Evolutionary conservation across 129 eudicot genomes (phyloP).

Genomic region (Tagetes patula): DNA sequence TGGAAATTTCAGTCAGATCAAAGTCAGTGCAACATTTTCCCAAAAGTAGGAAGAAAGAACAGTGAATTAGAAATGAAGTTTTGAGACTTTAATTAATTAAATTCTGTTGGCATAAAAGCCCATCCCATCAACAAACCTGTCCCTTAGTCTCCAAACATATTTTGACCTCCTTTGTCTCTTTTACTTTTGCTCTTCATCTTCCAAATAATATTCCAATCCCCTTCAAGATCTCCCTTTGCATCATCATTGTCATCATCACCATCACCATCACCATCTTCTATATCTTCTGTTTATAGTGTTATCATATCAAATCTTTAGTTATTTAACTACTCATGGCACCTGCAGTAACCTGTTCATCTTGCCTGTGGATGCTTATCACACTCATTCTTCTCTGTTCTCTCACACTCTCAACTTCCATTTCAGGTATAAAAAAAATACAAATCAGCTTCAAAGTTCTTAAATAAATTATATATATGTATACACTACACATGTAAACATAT

Average conservation of each 20-base stretch:
- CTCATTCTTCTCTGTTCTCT: constrained; percentile 42
- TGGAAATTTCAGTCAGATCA: constrained; percentile 22
- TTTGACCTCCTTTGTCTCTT: constrained; percentile 30
- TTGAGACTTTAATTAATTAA: constrained; percentile 33
- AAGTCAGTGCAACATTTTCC: constrained; percentile 48
- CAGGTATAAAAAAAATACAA: constrained; percentile 42
- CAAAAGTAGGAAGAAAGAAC: constrained; percentile 43
- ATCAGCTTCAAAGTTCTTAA: not conserved
- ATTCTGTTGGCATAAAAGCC: constrained; percentile 36
- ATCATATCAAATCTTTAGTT: constrained; percentile 21
- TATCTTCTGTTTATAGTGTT: constrained; percentile 34
- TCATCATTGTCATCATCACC: constrained; percentile 22
- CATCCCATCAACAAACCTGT: constrained; percentile 36
- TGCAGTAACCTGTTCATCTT: constrained; percentile 38
- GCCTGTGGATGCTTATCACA: constrained; percentile 36
- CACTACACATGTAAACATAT: not conserved
- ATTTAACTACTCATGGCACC: constrained; percentile 40
- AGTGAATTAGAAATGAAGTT: constrained; percentile 27
- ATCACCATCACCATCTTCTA: constrained; percentile 24
- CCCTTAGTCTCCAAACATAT: constrained; percentile 45
- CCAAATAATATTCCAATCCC: constrained; percentile 31
- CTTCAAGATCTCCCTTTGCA: constrained; percentile 10
- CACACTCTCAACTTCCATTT: constrained; percentile 35
- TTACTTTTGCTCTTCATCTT: constrained; percentile 27
- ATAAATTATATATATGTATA: not conserved